These are phyloP conservation scores for Daldinia concentrica DNA, from an alignment of 495 filamentous ascomycete species.

Conservation along the genomic window DNA sequence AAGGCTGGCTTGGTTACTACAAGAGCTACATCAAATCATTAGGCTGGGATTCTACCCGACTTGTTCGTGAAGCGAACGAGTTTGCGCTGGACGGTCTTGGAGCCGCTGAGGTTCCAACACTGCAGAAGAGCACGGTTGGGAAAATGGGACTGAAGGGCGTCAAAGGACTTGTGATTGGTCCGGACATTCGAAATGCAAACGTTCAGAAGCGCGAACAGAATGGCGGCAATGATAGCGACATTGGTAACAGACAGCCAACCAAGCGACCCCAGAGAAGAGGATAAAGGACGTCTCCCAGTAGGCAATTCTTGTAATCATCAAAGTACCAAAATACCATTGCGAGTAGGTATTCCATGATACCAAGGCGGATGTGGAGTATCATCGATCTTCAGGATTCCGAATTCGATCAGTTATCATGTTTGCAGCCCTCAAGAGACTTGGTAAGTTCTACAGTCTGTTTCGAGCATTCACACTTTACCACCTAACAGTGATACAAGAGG, in stretches of 20 bases:
- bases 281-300: background rate
- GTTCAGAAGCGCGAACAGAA: background rate
- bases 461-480: background rate
- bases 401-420: background rate
- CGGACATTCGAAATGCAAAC: background rate
- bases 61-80: conserved; percentile 58
- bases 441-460: background rate
- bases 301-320: background rate
- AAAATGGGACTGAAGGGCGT: conserved; percentile 65
- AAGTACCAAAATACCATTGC: background rate
- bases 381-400: background rate
- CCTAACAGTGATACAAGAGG: background rate
- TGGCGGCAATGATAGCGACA: background rate
- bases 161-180: conserved; percentile 45
- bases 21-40: conserved; percentile 59
- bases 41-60: conserved; percentile 46
- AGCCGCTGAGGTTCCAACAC: conserved; percentile 54
- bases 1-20: conserved; percentile 60
- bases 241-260: background rate
- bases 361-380: background rate
- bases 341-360: background rate
- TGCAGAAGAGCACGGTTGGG: conserved; percentile 56
- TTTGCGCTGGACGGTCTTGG: conserved; percentile 55
- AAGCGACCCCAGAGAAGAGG: background rate
- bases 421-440: background rate